A percentile compares a stretch with the other conserved stretches of the same genome.
Evolutionary conservation across 768 basidiomycete genomes (phyloP).

Genomic region (Lactarius deliciosus): DNA sequence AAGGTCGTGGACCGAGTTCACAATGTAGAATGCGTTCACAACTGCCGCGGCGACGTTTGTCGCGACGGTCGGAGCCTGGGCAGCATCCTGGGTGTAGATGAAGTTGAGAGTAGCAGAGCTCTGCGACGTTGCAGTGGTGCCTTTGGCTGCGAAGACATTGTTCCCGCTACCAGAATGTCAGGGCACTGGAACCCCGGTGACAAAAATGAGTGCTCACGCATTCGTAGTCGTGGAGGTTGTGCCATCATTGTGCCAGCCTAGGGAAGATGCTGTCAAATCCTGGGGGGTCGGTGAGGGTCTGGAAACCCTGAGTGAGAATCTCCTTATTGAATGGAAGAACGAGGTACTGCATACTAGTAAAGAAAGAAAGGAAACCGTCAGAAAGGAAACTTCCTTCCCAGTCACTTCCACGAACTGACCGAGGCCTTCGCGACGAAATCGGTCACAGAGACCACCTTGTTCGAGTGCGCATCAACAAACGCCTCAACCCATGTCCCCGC

Average conservation of each 20-base stretch:
- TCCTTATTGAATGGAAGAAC: constrained; percentile 55
- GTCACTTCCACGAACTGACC: constrained; percentile 32
- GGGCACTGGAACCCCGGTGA: neutral
- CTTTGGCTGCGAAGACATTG: constrained; percentile 40
- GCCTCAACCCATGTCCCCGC: constrained; percentile 54
- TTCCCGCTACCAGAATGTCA: constrained; percentile 34
- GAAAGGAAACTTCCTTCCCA: neutral
- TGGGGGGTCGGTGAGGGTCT: constrained; percentile 51
- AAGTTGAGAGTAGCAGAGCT: constrained; percentile 44
- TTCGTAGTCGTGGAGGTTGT: constrained; percentile 40
- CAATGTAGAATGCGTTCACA: constrained; percentile 58
- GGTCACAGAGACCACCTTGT: constrained; percentile 50
- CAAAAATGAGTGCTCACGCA: constrained; percentile 19
- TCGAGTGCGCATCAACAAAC: constrained; percentile 57
- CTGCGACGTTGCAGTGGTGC: constrained; percentile 38
- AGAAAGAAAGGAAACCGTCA: neutral
- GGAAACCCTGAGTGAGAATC: constrained; percentile 48
- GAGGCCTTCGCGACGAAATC: constrained; percentile 52
- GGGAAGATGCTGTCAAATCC: constrained; percentile 52
- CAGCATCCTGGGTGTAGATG: constrained; percentile 40
- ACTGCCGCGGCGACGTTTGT: constrained; percentile 55
- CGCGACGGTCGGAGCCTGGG: constrained; percentile 41
- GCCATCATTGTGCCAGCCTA: constrained; percentile 52
- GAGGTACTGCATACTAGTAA: constrained; percentile 42
- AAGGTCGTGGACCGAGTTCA: constrained; percentile 59